Base-by-base conservation (phyloP, 768 basidiomycete genomes). In the Leccinum incarnatum region DNA sequence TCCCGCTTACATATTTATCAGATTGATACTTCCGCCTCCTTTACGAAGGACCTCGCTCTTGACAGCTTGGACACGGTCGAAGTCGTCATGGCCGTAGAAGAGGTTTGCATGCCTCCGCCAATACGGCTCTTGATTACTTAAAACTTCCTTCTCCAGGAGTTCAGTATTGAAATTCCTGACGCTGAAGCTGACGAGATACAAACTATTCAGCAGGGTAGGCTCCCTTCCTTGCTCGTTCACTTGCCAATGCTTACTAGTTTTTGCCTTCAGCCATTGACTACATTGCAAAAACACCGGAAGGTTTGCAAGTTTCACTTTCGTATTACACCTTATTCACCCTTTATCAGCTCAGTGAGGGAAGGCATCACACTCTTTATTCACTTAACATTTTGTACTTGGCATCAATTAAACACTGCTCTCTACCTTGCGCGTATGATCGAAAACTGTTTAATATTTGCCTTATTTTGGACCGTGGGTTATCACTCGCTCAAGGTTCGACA, bases 31-130 rank as follows among this genome's bases (percentile, higher is more conserved):
- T 73, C 69, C 81, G 81, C 59, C 82, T 80, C 49, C 73, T 77
- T 72, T 84, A 85, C 46, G 81, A 59, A 70, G 80, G 77, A 42
- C 85, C 86, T 57, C 80, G 82, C 67, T 82, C 81, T 51, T 32
- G 97, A 99, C 76, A 98, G 95, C 67, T 78, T 99, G 72, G 97
- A 99, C 74, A 84, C 95, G 19, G 95, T 99, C 19, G 97, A 99
- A 75, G 95, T 98, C 27, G 92, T 98, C 67, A 97, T 99, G 95
- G 94, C 96, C 42, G 89, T 99, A 65, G 97, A 99, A 78, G 97
- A 95, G 84, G 89, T 86, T 65, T 53, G 62, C 25, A 23, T 37
- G 19, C 56, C 46, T 40, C 29, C 34, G 56, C n/a, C 21, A 49
- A 55, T 42, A 42, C 42, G 59, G 55, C 17, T 40, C 53, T 55